These are phyloP conservation scores for Phytopythium chamaehyphon DNA, from an alignment of 352 stramenopile species.

Conservation along the genomic window DNA sequence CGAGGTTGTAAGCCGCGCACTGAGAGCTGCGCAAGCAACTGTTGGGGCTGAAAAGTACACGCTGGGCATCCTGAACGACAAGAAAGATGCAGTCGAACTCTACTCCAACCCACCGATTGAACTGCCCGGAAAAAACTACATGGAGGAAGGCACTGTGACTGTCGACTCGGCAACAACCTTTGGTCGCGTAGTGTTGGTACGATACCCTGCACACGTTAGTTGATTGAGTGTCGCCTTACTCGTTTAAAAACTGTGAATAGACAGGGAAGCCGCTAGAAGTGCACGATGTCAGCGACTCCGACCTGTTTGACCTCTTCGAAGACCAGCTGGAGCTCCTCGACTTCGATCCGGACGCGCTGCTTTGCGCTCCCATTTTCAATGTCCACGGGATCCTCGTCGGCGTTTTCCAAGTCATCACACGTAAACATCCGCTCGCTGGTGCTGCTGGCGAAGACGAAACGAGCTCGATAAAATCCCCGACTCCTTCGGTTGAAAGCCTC, in stretches of 20 bases:
- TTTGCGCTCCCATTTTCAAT: conserved; percentile 60
- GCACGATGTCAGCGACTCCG: conserved; percentile 41
- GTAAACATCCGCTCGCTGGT: conserved; percentile 18
- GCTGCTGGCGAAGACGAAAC: not conserved
- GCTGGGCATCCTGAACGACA: conserved; percentile 55
- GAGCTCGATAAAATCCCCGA: not conserved
- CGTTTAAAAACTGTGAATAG: conserved; percentile 12
- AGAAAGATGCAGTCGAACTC: conserved; percentile 54
- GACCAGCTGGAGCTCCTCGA: conserved; percentile 63
- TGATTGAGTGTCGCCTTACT: too few species aligned
- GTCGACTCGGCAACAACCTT: conserved; percentile 65
- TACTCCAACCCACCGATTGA: conserved; percentile 59
- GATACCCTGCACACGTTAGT: not conserved
- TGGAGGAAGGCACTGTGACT: conserved; percentile 50
- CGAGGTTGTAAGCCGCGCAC: conserved; percentile 49
- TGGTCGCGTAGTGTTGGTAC: conserved; percentile 61
- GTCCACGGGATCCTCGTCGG: conserved; percentile 55
- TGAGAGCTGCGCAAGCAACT: conserved; percentile 44
- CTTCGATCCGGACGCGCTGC: conserved; percentile 51
- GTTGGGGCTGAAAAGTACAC: conserved; percentile 57
- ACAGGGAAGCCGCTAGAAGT: conserved; percentile 53
- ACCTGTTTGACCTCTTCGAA: conserved; percentile 59
- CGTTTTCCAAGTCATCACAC: conserved; percentile 59
- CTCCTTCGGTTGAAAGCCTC: conserved; percentile 11
- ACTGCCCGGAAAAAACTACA: conserved; percentile 35